Base-by-base conservation (phyloP, 2,329 filamentous ascomycete genomes). In the Fusarium torulosum region DNA sequence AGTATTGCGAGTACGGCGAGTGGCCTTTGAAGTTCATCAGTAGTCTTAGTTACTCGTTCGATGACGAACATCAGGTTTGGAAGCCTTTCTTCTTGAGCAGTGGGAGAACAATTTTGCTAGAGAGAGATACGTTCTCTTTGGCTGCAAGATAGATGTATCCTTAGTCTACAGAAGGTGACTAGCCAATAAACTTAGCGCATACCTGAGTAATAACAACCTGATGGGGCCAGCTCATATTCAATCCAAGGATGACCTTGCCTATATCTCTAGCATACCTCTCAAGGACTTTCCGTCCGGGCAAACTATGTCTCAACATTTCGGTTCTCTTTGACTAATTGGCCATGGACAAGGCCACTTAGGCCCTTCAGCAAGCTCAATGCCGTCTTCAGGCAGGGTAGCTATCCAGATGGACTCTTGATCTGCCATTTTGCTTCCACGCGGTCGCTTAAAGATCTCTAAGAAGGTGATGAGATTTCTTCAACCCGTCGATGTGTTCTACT, bases 361-460 rank as follows among this genome's bases (percentile, higher is more conserved):
- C n/a, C n/a, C n/a, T n/a, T n/a, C n/a, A n/a, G n/a, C n/a, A n/a
- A n/a, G n/a, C n/a, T n/a, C n/a, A n/a, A n/a, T n/a, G n/a, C n/a
- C n/a, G n/a, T n/a, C n/a, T n/a, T n/a, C n/a, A n/a, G n/a, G n/a
- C n/a, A n/a, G n/a, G n/a, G n/a, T n/a, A n/a, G n/a, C n/a, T n/a
- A 80, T 78, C 77, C 81, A 85, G 20, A 83, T 76, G 47, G 51
- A 9, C 11, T 29, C 27, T 29, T 29, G 10, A 3, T 29, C 27
- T 29, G 69, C 15, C 69, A 57, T 20, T 69, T 59, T 19, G 72
- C 64, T 40, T 68, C 59, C 74, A 77, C 41, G 31, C 17, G 20
- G 35, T 45, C 14, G 2, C 27, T 44, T 15, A 20, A 44, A 20
- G 15, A 20, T 27, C 35, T 19, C n/a, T 10, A 40, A 9, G 21